Base-by-base conservation (phyloP, 2,329 filamentous ascomycete genomes). In the Podosphaera fusca region DNA sequence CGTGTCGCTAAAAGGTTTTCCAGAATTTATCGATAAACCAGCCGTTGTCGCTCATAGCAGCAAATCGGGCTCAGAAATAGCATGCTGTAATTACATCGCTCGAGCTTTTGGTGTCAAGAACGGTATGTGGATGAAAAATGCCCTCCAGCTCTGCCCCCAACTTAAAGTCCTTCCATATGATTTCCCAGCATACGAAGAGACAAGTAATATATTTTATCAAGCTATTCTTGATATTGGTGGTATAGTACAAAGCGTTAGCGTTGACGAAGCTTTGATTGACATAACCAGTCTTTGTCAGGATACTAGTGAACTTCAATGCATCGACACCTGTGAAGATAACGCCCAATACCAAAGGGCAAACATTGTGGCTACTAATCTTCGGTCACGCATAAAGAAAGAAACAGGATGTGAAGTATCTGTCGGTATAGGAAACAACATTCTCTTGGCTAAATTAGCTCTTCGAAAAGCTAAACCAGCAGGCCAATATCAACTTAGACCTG, bases 91-190 rank as follows among this genome's bases (percentile, higher is more conserved):
- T 65, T 98, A 98, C 67, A 81, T 84, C 29, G 92, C 94, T 5
- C 80, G 92, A 42, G 76, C 79, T 36, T 92, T 82, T 63, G 90
- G 90, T 0, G 76, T 98, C 57, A 95, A 89, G 67, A 98, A 98
- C 63, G 94, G 94, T 42, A 98, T 96, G 92, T 98, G 94, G 92
- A 96, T 98, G 90, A 94, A 90, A 67, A 76, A 78, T 38, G 92
- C 92, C 0, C 74, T 84, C 59, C 83, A 92, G 62, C 69, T 92
- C 21, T 98, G 88, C 65, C 83, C 90, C 0, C 80, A 87, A 30
- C 73, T 98, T 21, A 88, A 94, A 63, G 82, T 96, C 1, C 67
- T 98, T n/a, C 86, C 89, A 0, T 98, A 98, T 64, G 89, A 98
- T 65, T 98, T 96, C 66, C 83, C 85, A 1, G 90, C 82, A 0